phyloP scores from a whole-genome alignment of 768 basidiomycete species.

The Boletus barrowsii region DNA sequence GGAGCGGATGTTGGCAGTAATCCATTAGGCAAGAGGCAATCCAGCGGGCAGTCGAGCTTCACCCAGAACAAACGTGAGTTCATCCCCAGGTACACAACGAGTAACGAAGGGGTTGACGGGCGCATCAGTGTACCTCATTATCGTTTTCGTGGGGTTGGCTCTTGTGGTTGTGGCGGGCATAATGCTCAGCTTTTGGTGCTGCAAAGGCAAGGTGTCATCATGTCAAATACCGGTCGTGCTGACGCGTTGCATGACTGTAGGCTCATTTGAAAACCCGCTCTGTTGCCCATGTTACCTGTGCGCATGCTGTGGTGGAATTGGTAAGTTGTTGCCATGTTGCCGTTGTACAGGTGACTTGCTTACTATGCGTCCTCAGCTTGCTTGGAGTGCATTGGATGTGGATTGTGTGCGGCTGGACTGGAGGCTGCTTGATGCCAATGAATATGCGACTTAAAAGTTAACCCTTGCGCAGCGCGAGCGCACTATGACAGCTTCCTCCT shows the following conservation, averaged over 20 bases:
- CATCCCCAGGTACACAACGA: not conserved
- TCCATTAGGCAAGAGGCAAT: conserved; percentile 27
- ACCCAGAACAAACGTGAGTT: conserved; percentile 42
- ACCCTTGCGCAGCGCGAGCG: not conserved
- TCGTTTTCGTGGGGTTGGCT: conserved; percentile 61
- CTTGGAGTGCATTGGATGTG: conserved; percentile 68
- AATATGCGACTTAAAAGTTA: not conserved
- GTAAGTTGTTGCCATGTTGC: conserved; percentile 31
- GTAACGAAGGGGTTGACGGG: not conserved
- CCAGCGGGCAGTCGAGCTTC: conserved; percentile 30
- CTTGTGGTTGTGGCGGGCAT: conserved; percentile 52
- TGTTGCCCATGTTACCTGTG: conserved; percentile 74
- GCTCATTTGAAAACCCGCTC: conserved; percentile 57
- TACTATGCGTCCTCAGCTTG: conserved; percentile 43
- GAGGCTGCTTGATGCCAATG: conserved; percentile 12
- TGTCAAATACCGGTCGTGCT: not conserved
- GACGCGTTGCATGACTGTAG: conserved; percentile 26
- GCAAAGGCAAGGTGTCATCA: conserved; percentile 40
- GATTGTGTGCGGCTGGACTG: conserved; percentile 55
- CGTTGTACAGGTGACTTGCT: not conserved
- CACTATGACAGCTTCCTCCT: not conserved
- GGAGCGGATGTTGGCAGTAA: conserved; percentile 32
- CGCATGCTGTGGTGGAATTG: conserved; percentile 68
- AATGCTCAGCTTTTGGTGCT: conserved; percentile 66
- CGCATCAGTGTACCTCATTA: conserved; percentile 54